Conservation (phyloP, 192 early-diverging fungal species). For the Backusella liffmaniae region DNA sequence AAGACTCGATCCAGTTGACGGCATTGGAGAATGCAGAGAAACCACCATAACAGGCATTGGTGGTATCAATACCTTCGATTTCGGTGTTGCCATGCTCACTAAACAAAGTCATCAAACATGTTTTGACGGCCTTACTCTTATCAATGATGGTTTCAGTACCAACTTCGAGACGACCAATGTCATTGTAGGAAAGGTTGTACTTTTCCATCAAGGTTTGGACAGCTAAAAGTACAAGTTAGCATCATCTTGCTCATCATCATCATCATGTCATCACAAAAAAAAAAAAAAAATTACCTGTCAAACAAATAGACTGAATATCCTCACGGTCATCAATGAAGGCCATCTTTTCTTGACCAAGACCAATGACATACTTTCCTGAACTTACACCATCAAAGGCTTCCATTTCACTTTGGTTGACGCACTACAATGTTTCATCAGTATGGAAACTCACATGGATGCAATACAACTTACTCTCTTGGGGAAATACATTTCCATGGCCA, state of each 20-base stretch:
- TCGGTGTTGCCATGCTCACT: conserved; percentile 85
- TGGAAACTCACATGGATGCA: not conserved
- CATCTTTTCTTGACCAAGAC: conserved; percentile 95
- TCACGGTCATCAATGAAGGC: conserved; percentile 94
- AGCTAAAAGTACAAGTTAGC: conserved; percentile 38
- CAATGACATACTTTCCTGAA: conserved; percentile 97
- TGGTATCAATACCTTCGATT: conserved; percentile 97
- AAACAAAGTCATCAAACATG: conserved; percentile 95
- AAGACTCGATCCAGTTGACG: conserved; percentile 96
- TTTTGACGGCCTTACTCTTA: conserved; percentile 98
- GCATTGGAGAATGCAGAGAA: conserved; percentile 96
- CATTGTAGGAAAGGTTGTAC: conserved; percentile 80
- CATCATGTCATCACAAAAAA: not conserved
- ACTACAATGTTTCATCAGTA: conserved; percentile 30
- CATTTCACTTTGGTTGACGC: conserved; percentile 59
- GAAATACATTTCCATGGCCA: conserved; percentile 51
- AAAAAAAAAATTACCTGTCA: conserved; percentile 63
- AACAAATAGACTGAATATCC: conserved; percentile 85
- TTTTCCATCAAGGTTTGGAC: conserved; percentile 93
- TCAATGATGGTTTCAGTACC: conserved; percentile 99
- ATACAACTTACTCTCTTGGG: conserved; percentile 45
- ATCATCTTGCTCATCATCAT: not conserved
- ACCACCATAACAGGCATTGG: conserved; percentile 99
- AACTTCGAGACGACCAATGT: conserved; percentile 94
- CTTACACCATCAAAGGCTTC: conserved; percentile 93